These are phyloP conservation scores for Lyophyllum shimeji DNA, from an alignment of 768 basidiomycete species.

Conservation along the genomic window DNA sequence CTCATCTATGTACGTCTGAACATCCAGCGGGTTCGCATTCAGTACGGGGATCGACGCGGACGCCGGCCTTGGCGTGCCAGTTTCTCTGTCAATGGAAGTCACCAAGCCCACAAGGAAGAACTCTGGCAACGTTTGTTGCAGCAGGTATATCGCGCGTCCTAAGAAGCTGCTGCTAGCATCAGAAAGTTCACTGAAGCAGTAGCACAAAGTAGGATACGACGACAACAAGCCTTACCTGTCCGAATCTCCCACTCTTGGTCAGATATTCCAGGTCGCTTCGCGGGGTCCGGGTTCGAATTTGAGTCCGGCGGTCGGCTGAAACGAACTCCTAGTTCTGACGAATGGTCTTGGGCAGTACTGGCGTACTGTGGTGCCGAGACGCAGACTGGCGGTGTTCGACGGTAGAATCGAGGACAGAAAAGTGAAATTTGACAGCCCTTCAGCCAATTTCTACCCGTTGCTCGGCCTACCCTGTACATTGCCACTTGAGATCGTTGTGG, in stretches of 20 bases:
- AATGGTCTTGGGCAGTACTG: neutral
- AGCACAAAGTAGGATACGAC: neutral
- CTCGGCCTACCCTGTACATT: conserved; percentile 5
- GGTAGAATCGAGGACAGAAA: neutral
- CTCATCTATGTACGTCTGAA: conserved; percentile 24
- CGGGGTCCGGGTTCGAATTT: conserved; percentile 23
- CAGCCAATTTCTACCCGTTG: conserved; percentile 4
- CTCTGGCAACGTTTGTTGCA: conserved; percentile 67
- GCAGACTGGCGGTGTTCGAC: neutral
- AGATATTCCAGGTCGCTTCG: conserved; percentile 39
- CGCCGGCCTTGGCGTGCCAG: conserved; percentile 33
- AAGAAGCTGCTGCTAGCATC: conserved; percentile 6
- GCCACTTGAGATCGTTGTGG: neutral
- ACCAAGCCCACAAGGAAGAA: conserved; percentile 73
- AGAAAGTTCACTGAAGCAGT: neutral
- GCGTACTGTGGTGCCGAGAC: neutral
- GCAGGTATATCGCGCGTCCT: conserved; percentile 72
- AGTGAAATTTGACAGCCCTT: neutral
- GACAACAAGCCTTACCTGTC: conserved; percentile 47
- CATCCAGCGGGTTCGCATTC: conserved; percentile 28
- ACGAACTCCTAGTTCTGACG: conserved; percentile 31
- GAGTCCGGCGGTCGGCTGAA: conserved; percentile 36
- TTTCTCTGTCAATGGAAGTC: conserved; percentile 48
- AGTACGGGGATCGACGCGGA: conserved; percentile 25
- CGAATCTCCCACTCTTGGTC: conserved; percentile 81